Base-by-base conservation (phyloP, 768 basidiomycete species). In the Coprinopsis strossmayeri region DNA sequence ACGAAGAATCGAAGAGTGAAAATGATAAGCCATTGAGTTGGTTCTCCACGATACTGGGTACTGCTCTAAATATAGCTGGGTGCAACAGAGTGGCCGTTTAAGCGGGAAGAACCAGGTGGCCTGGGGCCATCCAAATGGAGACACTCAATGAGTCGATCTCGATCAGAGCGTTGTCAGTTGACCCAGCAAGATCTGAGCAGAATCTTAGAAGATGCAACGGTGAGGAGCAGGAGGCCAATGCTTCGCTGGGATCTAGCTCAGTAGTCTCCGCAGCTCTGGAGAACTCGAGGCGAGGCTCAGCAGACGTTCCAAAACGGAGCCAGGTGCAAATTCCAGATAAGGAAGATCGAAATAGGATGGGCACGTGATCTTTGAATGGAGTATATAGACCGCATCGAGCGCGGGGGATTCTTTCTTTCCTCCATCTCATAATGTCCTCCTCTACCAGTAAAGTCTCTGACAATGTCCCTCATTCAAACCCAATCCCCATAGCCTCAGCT, bases 401-500 rank as follows among this genome's bases (percentile, higher is more conserved):
- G 18, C 39, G 26, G 20, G 3, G 17, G 4, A 34, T 39, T 32
- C 38, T 48, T 58, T 38, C 48, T 43, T 52, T 45, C 53, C 46
- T 45, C 43, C 55, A 48, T 51, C 47, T 43, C 39, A 18, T 50
- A 34, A 72, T 69, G 68, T 61, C 68, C 49, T 57, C 62, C 40
- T 65, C 56, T 56, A 63, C 60, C 55, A 64, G 65, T 42, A 63
- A 64, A 54, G 60, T 54, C 55, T 35, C 57, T 27, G 53, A 64
- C 48, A 61, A 60, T 40, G 47, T 57, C 45, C 74, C 71, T 32
- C 84, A 69, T 62, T 79, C 84, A 18, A 73, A 76, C 37, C 86
- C 86, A 43, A 88, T 89, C 59, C 72, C 82, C 48, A 80, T 84
- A 58, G 61, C 68, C 34, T 57, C 65, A 26, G 43, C 35, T 5